Evolutionary conservation across 371 early-diverging fungal genomes (phyloP), one percentile per base, ranked within the genome.

Genomic region (Rhizoclosmatium hyalinum): DNA sequence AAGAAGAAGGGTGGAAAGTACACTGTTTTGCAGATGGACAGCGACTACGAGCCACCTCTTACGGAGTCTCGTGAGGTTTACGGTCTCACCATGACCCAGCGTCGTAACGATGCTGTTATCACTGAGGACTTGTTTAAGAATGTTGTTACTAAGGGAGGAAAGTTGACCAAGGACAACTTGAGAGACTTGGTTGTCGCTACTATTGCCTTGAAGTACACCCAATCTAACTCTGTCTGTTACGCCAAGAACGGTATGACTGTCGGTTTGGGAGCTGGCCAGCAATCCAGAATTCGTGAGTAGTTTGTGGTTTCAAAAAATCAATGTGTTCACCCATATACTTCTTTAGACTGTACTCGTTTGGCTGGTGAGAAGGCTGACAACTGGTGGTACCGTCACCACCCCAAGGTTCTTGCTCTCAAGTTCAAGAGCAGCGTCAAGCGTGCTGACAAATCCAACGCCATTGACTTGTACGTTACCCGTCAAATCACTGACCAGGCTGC

Each of bases 301-400:
- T 50, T 50, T 17, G 50, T 50, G 6, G 50, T 6, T 50, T 50
- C 50, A 12, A 6, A 50, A 12, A 17, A 6, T 50, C 17, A 50
- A 6, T 50, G 24, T 57, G 46, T 50, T 6, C 1, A 17, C 0
- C 6, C 50, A 1, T 1, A 32, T 32, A 32, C 32, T 62, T 50
- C 21, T 56, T 19, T 46, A 81, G 82, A 75, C 70, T 75, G 80
- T 88, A 97, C 97, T 5, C 91, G 98, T 68, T 91, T 98, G 72
- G 98, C 97, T n/a, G 97, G 97, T 80, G 96, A 96, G 79, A 98
- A 98, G 90, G 96, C 96, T 67, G 96, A 98, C 82, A 95, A 95
- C 91, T 97, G 95, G 95, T 97, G 97, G 97, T 78, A 93, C 82
- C 92, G 98, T 62, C 95, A 95, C 81, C 97, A 98, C 84, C 96